These are phyloP conservation scores for Leersia perrieri DNA, from an alignment of 176 grass and related monocot species.

Conservation along the genomic window DNA sequence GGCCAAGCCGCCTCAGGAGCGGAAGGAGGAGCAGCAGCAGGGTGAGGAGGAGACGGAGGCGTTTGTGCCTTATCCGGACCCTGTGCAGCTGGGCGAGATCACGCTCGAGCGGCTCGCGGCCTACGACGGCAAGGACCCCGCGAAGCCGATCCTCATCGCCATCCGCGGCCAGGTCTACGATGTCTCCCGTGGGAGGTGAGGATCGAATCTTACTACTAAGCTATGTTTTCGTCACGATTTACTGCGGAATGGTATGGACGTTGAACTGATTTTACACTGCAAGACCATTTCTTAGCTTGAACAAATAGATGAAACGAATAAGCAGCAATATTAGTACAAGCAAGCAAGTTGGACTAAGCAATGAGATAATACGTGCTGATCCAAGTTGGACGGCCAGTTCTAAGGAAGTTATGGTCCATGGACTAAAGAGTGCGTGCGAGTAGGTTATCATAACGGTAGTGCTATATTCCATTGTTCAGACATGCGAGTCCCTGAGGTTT, in stretches of 20 bases:
- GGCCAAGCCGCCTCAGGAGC: not conserved
- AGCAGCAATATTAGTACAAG: not conserved
- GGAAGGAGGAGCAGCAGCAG: not conserved
- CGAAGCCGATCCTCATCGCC: conserved; percentile 77
- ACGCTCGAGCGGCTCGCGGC: conserved; percentile 69
- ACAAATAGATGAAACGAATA: not conserved
- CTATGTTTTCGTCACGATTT: conserved; percentile 12
- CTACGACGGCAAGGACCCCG: conserved; percentile 75
- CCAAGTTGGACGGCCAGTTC: not conserved
- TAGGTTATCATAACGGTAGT: not conserved
- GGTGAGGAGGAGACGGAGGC: conserved; percentile 3
- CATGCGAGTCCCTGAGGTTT: not conserved
- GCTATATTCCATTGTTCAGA: conserved; percentile 4
- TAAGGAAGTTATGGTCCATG: not conserved
- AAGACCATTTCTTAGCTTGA: not conserved
- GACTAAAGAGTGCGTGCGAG: not conserved
- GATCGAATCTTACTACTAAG: not conserved
- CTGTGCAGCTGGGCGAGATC: conserved; percentile 71
- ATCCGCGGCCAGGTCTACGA: conserved; percentile 89
- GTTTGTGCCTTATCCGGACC: conserved; percentile 39
- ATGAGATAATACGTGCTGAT: not conserved
- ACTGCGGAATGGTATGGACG: not conserved
- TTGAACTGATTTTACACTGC: not conserved
- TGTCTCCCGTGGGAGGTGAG: conserved; percentile 79
- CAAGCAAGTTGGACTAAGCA: not conserved